Conservation (phyloP, 441 rosid species). For the Pelargonium cotyledonis region DNA sequence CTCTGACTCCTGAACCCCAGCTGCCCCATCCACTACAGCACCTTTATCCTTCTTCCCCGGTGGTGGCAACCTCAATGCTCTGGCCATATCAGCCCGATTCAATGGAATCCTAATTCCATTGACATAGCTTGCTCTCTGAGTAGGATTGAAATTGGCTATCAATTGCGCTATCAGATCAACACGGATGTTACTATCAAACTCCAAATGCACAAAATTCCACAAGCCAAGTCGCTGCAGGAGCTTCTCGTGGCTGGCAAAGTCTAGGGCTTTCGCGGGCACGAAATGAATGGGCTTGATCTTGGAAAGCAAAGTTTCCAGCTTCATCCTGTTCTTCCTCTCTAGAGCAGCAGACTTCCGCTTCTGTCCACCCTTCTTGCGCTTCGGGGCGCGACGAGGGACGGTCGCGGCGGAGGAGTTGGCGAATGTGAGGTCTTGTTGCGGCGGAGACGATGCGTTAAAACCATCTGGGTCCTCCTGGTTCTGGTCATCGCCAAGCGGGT, state of each 20-base stretch:
- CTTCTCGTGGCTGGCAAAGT: slow-evolving; percentile 47
- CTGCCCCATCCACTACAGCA: slow-evolving; percentile 21
- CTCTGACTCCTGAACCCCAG: slow-evolving; percentile 33
- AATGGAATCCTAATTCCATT: slow-evolving; percentile 43
- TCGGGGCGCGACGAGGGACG: slow-evolving; percentile 33
- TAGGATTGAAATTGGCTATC: slow-evolving; percentile 41
- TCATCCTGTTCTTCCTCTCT: slow-evolving; percentile 36
- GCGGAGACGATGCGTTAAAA: slow-evolving; percentile 4
- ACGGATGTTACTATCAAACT: slow-evolving; percentile 47
- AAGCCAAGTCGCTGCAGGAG: slow-evolving; percentile 58
- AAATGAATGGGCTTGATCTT: slow-evolving; percentile 59
- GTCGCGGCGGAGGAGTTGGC: background rate
- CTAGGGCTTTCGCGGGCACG: slow-evolving; percentile 47
- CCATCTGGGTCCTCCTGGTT: slow-evolving; percentile 1
- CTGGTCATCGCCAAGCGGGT: background rate
- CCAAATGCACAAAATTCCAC: slow-evolving; percentile 76
- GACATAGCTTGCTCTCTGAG: slow-evolving; percentile 47
- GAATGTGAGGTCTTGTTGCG: background rate
- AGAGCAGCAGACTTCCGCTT: slow-evolving; percentile 24
- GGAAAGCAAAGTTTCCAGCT: slow-evolving; percentile 37
- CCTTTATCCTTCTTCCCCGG: slow-evolving; percentile 46
- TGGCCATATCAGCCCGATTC: slow-evolving; percentile 66
- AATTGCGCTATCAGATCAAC: slow-evolving; percentile 49
- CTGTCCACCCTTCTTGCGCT: slow-evolving; percentile 32
- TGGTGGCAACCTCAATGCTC: slow-evolving; percentile 51